phyloP scores from a whole-genome alignment of 2,329 filamentous ascomycete species.

The Fusarium sororula region DNA sequence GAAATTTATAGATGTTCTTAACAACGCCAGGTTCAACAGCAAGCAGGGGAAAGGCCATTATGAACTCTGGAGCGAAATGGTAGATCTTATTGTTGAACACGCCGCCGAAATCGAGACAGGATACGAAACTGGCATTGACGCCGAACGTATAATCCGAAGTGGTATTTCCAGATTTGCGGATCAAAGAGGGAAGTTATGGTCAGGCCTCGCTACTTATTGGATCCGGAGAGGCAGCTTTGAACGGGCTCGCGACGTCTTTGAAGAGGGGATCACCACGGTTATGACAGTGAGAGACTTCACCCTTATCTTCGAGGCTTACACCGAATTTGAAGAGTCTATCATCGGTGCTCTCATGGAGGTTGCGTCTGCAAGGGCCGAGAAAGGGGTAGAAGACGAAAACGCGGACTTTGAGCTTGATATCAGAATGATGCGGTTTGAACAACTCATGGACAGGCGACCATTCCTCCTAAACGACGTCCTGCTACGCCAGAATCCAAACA shows the following conservation, averaged over 20 bases:
- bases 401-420: conserved; percentile 96
- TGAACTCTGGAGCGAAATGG: conserved; percentile 97
- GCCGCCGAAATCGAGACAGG: conserved; percentile 86
- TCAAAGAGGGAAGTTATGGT: conserved; percentile 94
- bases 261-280: conserved; percentile 95
- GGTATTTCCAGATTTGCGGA: conserved; percentile 92
- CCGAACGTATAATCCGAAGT: conserved; percentile 91
- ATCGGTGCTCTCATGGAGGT: conserved; percentile 92
- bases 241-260: conserved; percentile 89
- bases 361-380: conserved; percentile 80
- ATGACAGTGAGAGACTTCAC: conserved; percentile 99
- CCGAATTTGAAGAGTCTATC: conserved; percentile 96
- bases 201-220: conserved; percentile 95
- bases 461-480: conserved; percentile 97
- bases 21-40: conserved; percentile 89
- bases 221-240: conserved; percentile 93
- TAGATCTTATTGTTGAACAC: conserved; percentile 91
- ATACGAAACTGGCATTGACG: conserved; percentile 84
- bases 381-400: conserved; percentile 79
- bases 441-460: conserved; percentile 94
- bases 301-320: conserved; percentile 94
- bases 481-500: conserved; percentile 94
- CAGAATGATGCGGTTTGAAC: conserved; percentile 97
- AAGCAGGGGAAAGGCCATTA: conserved; percentile 95
- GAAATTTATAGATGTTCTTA: conserved; percentile 90